Conservation (phyloP, 129 eudicot species). For the Arctium lappa region DNA sequence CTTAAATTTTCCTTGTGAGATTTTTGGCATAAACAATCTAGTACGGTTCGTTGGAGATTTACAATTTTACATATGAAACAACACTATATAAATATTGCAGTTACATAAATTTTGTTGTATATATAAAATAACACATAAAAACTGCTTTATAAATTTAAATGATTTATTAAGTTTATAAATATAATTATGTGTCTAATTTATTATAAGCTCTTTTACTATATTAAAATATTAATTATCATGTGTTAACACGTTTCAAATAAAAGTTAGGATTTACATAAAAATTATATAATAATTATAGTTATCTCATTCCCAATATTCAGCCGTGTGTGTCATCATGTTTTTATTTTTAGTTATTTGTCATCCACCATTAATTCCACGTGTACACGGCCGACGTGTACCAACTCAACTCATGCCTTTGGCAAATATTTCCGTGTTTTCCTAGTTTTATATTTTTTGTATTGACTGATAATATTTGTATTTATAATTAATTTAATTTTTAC, state of each 20-base stretch:
- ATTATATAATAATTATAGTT: too few species aligned
- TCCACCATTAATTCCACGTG: conserved; percentile 18
- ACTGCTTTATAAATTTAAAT: too few species aligned
- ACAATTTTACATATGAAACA: too few species aligned
- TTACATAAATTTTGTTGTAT: too few species aligned
- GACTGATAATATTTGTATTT: neutral
- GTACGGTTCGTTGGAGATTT: too few species aligned
- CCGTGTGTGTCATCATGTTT: neutral
- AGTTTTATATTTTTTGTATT: neutral
- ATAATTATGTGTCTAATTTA: too few species aligned
- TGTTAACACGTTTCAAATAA: neutral
- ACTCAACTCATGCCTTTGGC: conserved; percentile 11
- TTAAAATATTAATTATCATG: too few species aligned
- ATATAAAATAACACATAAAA: neutral
- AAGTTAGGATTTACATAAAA: neutral
- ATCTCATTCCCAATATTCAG: neutral
- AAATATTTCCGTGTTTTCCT: neutral
- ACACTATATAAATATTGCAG: too few species aligned
- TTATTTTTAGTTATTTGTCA: neutral
- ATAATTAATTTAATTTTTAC: too few species aligned
- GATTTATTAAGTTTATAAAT: too few species aligned
- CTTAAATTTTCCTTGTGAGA: too few species aligned
- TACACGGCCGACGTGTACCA: conserved; percentile 22
- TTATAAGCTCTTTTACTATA: neutral
- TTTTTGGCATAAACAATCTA: too few species aligned